Evolutionary conservation across 495 filamentous ascomycete genomes (phyloP), one percentile per base, ranked within the genome.

Genomic region (Acidiella bohemica): DNA sequence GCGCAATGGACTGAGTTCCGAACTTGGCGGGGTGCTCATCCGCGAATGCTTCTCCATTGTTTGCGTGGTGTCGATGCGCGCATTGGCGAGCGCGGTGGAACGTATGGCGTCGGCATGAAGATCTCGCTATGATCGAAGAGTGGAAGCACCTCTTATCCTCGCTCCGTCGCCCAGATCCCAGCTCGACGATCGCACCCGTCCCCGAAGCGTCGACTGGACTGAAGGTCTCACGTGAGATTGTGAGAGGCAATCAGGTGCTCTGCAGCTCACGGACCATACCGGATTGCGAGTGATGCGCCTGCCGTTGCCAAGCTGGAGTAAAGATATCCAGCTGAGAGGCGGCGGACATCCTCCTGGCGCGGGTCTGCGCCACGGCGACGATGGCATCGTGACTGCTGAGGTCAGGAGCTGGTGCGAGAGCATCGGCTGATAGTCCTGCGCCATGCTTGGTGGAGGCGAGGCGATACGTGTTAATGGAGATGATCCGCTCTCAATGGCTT

Each of bases 51-150:
- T 25, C 20, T 37, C 34, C 18, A 8, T n/a, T 11, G 34, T 19
- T 3, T 19, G 34, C 34, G 42, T 38, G 42, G 42, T 12, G 42
- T 38, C 23, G 29, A 13, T 1, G 42, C 19, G 1, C 32, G 42
- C 33, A 13, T 37, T 2, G 33, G 6, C 17, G 42, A 44, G 10
- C 25, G 2, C 12, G 22, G 14, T 1, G 32, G 32, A 2, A 32
- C 30, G 9, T 5, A n/a, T 5, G 35, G 37, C 16, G 23, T 5
- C 2, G 47, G 47, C 31, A 45, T 17, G 33, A 50, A 50, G 20
- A 46, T 37, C 1, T 50, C 47, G 37, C 47, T 50, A 13, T 45
- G 36, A 20, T 50, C 47, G 17, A 50, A 27, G 29, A 50, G 22
- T 5, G 47, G 47, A 11, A 36, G 4, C 20, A 24, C 32, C 32